Percentiles rank a stretch among this genome's conserved stretches.
Evolutionary conservation across 805 yeast genomes (phyloP).

Genomic region (Kregervanrija pseudodelftensis): DNA sequence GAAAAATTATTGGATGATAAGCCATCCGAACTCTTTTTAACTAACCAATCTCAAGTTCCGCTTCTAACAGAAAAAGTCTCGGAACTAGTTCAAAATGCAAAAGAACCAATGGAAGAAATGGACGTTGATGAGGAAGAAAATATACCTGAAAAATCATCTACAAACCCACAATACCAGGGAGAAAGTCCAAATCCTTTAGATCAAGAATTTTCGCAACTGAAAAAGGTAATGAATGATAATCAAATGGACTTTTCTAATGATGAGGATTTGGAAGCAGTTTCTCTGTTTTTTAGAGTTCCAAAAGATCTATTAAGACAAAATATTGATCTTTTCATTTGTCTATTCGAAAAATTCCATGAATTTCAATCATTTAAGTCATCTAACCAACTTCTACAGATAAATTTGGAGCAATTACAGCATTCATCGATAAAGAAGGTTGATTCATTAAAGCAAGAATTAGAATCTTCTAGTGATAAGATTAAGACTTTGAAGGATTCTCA

Average conservation of each 20-base stretch:
- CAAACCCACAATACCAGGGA: neutral
- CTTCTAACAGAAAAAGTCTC: too few species aligned
- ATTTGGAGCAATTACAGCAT: constrained; percentile 34
- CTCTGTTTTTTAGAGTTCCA: constrained; percentile 31
- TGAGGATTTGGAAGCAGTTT: constrained; percentile 16
- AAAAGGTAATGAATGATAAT: too few species aligned
- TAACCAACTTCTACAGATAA: constrained; percentile 30
- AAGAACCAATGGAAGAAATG: neutral
- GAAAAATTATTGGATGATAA: too few species aligned
- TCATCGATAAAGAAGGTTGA: constrained; percentile 27
- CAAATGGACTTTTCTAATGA: constrained; percentile 1
- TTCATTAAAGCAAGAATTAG: constrained; percentile 24
- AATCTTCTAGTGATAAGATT: constrained; percentile 17
- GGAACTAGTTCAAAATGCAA: too few species aligned
- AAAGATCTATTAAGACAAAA: constrained; percentile 16
- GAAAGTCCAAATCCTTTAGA: too few species aligned
- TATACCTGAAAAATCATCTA: neutral
- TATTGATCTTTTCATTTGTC: constrained; percentile 15
- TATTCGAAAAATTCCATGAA: constrained; percentile 28
- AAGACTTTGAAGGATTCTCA: constrained; percentile 17
- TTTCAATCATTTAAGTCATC: constrained; percentile 32
- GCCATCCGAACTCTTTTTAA: too few species aligned
- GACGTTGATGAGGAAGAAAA: constrained; percentile 1
- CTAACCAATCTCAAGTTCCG: too few species aligned
- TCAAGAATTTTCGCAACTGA: too few species aligned